These are phyloP conservation scores for Solanum ahanhuiri DNA, from an alignment of 257 asterid species.

Conservation along the genomic window DNA sequence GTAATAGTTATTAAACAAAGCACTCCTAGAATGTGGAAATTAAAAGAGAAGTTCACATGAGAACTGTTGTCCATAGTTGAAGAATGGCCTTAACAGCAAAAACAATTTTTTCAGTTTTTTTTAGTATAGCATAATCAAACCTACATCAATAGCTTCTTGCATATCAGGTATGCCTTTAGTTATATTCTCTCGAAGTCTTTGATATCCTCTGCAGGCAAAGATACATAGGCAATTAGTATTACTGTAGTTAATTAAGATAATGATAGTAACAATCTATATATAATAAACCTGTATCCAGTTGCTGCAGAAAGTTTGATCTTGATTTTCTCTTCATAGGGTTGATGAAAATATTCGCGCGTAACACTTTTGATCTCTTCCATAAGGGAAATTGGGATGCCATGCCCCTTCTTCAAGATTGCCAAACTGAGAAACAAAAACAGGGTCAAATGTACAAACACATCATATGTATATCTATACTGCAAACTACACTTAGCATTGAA, in stretches of 20 bases:
- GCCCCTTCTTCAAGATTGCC: conserved; percentile 53
- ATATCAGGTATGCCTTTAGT: conserved; percentile 78
- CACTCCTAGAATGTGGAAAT: background rate
- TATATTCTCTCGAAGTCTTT: conserved; percentile 54
- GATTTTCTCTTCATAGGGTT: conserved; percentile 77
- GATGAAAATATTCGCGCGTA: conserved; percentile 44
- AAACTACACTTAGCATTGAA: background rate
- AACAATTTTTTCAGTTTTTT: too few relatives aligned
- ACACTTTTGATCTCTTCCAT: conserved; percentile 45
- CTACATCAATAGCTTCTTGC: conserved; percentile 98
- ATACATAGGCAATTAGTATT: background rate
- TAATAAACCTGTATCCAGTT: conserved; percentile 70
- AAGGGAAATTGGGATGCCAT: conserved; percentile 65
- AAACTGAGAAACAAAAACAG: background rate
- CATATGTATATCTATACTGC: background rate
- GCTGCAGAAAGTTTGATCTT: conserved; percentile 62
- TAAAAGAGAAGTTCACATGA: background rate
- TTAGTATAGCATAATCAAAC: conserved; percentile 1
- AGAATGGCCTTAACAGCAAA: background rate
- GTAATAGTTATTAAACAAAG: background rate
- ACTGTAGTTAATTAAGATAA: background rate
- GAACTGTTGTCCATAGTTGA: background rate
- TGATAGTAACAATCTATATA: background rate
- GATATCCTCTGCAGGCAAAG: conserved; percentile 71
- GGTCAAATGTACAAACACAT: background rate